These are phyloP conservation scores for Taiozyma onychis DNA, from an alignment of 1,139 yeast species.

Conservation along the genomic window DNA sequence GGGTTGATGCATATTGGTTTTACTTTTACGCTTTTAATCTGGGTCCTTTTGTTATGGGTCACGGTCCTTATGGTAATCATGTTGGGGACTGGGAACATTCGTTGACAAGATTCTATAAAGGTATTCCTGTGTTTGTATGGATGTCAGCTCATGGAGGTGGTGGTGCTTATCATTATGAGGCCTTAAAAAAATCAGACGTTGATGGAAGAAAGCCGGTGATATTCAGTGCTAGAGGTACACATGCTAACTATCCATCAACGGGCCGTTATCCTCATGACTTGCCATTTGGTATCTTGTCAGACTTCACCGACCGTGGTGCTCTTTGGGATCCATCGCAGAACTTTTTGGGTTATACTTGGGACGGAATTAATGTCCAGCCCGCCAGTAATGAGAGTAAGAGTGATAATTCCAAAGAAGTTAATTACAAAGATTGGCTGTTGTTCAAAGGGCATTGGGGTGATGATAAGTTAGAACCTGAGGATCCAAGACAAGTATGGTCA, in stretches of 20 bases:
- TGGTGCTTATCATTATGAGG: conserved; percentile 72
- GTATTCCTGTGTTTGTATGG: conserved; percentile 88
- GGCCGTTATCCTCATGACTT: conserved; percentile 96
- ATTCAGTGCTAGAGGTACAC: conserved; percentile 92
- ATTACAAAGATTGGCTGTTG: conserved; percentile 72
- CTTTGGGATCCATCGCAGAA: conserved; percentile 90
- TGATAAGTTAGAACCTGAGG: conserved; percentile 54
- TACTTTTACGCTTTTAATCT: conserved; percentile 90
- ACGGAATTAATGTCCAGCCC: conserved; percentile 41
- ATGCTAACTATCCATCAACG: conserved; percentile 92
- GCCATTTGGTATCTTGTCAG: conserved; percentile 78
- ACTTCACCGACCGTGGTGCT: conserved; percentile 92
- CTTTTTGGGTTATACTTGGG: conserved; percentile 73
- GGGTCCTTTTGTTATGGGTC: conserved; percentile 97
- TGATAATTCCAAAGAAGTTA: conserved; percentile 47
- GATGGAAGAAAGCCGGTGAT: conserved; percentile 57
- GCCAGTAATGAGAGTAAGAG: conserved; percentile 28
- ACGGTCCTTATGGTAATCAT: conserved; percentile 95
- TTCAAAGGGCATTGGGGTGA: conserved; percentile 95
- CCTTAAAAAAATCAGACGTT: conserved; percentile 61
- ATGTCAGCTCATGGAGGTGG: conserved; percentile 99
- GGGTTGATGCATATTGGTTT: conserved; percentile 91
- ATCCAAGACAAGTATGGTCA: conserved; percentile 78
- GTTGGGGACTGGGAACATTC: conserved; percentile 99
- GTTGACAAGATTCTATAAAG: conserved; percentile 74